Conservation (phyloP, 1,139 yeast genomes). For the Geotrichum restrictum region DNA sequence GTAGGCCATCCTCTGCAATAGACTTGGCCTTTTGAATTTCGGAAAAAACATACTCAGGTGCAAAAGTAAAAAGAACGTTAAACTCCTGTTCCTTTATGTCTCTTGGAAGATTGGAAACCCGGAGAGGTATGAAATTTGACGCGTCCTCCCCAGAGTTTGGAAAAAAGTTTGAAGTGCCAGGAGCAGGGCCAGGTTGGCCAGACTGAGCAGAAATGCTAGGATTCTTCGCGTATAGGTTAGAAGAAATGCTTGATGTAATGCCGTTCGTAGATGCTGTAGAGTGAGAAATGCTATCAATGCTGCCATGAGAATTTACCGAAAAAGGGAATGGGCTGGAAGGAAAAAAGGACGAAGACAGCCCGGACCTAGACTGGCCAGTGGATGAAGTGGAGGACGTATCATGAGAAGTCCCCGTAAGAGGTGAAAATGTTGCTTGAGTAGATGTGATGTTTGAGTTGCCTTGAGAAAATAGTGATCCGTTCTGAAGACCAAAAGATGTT, state of each 20-base stretch:
- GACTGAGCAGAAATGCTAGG: constrained; percentile 14
- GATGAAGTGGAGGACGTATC: constrained; percentile 1
- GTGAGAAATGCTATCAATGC: constrained; percentile 20
- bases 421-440: not conserved
- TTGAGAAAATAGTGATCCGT: not conserved
- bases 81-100: constrained; percentile 78
- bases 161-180: constrained; percentile 18
- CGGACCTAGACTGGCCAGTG: not conserved
- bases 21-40: constrained; percentile 48
- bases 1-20: constrained; percentile 36
- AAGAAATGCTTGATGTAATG: constrained; percentile 11
- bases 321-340: constrained; percentile 16
- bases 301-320: constrained; percentile 15
- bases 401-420: not conserved
- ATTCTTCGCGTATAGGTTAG: constrained; percentile 11
- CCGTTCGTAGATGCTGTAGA: constrained; percentile 20
- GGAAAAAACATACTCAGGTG: constrained; percentile 63
- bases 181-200: constrained; percentile 3
- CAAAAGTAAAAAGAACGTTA: constrained; percentile 70
- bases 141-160: constrained; percentile 17
- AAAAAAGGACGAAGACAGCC: constrained; percentile 11
- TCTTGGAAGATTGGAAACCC: constrained; percentile 60
- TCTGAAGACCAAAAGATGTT: constrained; percentile 2
- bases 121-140: constrained; percentile 31
- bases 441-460: not conserved